Evolutionary conservation across 2,329 filamentous ascomycete species (phyloP), one percentile per base, ranked within the genome.

Genomic region (Alternaria angustiovoidea): DNA sequence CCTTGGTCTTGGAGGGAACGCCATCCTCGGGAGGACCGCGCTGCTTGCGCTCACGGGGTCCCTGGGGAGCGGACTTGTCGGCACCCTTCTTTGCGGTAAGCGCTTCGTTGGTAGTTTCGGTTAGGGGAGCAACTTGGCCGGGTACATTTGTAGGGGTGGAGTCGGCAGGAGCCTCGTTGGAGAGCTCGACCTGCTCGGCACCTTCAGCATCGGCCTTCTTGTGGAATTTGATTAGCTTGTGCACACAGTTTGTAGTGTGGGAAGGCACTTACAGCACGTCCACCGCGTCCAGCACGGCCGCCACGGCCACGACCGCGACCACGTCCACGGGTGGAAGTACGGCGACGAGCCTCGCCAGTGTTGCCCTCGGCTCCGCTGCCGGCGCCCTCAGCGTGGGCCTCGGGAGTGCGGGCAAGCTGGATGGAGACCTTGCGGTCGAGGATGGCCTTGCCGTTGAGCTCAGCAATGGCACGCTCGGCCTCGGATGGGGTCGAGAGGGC

Each of bases 341-440:
- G 85, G 64, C 83, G 82, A 64, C 75, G 82, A 74, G 77, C 82
- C 82, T 86, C 90, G 74, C 90, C 90, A 69, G 86, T 88, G 79
- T 87, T 89, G 68, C 87, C 90, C 82, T 96, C 93, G 74, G 89
- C 86, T 72, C 85, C 91, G 81, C 91, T 92, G 75, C 86, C 82
- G 70, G 84, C 85, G 78, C 87, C 92, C 81, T 93, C 91, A 70
- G 88, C 89, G 75, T 90, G 87, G 70, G 91, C 87, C 85, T 98
- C 94, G 62, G 94, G 94, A 87, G 97, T 98, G 85, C 94, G 94
- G 77, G 95, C 95, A 76, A 97, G 91, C 86, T 99, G 95, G 71
- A 99, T 95, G 46, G 94, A 98, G 78, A 98, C 95, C 90, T 98
- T 98, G 82, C 95, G 94, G 83, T 97, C 93, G 61, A 98, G 89